phyloP scores from a whole-genome alignment of 805 yeast species.

The Candida pini region DNA sequence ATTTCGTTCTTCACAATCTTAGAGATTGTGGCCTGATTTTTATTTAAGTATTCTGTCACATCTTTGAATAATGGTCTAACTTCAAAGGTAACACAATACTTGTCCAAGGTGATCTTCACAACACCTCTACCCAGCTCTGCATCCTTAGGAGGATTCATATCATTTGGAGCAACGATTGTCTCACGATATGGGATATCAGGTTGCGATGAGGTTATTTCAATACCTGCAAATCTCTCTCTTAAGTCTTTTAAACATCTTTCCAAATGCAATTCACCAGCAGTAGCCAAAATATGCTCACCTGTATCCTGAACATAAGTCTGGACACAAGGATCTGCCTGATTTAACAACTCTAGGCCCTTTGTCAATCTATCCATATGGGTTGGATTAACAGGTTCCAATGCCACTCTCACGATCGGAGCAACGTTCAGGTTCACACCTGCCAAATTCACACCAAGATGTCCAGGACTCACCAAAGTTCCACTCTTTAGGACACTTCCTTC shows the following conservation, averaged over 20 bases:
- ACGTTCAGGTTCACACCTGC: conserved; percentile 71
- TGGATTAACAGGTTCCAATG: conserved; percentile 91
- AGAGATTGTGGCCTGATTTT: conserved; percentile 40
- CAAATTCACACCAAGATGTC: conserved; percentile 58
- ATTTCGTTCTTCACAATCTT: conserved; percentile 25
- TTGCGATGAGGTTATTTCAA: conserved; percentile 78
- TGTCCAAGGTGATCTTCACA: conserved; percentile 45
- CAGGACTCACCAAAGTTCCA: conserved; percentile 69
- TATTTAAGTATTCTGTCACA: conserved; percentile 43
- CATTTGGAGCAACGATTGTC: conserved; percentile 50
- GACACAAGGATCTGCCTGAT: conserved; percentile 93
- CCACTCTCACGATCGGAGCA: conserved; percentile 93
- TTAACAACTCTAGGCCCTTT: conserved; percentile 68
- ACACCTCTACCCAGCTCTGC: conserved; percentile 45
- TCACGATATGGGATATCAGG: conserved; percentile 95
- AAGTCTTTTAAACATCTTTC: conserved; percentile 93
- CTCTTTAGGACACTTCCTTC: conserved; percentile 77
- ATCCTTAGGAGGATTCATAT: conserved; percentile 44
- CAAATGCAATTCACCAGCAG: conserved; percentile 94
- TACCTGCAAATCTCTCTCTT: conserved; percentile 85
- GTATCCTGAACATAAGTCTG: conserved; percentile 79
- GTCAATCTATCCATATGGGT: conserved; percentile 70
- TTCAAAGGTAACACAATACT: conserved; percentile 34
- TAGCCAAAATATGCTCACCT: conserved; percentile 90
- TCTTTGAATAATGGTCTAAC: conserved; percentile 51